Conservation (phyloP, 2,329 filamentous ascomycete species). For the Basipetospora sp. region DNA sequence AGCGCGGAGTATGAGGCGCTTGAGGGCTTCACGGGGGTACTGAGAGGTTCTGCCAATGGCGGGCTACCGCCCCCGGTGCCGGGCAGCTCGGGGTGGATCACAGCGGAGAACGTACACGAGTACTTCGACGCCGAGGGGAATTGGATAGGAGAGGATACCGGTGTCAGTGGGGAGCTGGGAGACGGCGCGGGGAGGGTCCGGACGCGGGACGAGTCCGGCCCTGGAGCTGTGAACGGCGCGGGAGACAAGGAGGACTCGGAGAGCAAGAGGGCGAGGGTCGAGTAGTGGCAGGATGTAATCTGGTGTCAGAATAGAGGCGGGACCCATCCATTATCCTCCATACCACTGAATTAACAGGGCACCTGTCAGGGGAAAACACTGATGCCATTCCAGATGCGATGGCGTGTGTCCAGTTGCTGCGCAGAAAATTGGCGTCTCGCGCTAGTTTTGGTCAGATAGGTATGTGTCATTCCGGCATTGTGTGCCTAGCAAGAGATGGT, state of each 20-base stretch:
- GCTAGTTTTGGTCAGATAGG: too few species aligned
- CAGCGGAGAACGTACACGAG: constrained; percentile 75
- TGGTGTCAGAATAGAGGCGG: too few species aligned
- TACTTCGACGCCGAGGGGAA: constrained; percentile 72
- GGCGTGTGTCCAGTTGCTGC: too few species aligned
- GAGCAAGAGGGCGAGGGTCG: constrained; percentile 33
- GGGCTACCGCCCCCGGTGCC: constrained; percentile 53
- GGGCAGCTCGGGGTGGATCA: constrained; percentile 72
- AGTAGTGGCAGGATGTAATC: too few species aligned
- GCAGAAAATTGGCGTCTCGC: too few species aligned
- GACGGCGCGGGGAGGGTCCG: constrained; percentile 49
- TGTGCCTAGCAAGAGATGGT: too few species aligned
- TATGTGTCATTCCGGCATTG: too few species aligned
- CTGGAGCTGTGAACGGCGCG: constrained; percentile 28
- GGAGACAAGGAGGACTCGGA: constrained; percentile 21
- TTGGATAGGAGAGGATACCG: constrained; percentile 42
- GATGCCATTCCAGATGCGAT: too few species aligned
- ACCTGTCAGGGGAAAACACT: too few species aligned
- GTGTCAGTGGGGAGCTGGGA: constrained; percentile 35
- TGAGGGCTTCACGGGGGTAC: constrained; percentile 42
- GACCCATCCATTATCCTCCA: too few species aligned
- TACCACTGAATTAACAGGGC: too few species aligned
- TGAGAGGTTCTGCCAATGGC: constrained; percentile 31
- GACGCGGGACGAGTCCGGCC: constrained; percentile 33
- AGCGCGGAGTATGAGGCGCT: constrained; percentile 33